Conservation (phyloP, 192 early-diverging fungal species). For the Backusella macrospora region DNA sequence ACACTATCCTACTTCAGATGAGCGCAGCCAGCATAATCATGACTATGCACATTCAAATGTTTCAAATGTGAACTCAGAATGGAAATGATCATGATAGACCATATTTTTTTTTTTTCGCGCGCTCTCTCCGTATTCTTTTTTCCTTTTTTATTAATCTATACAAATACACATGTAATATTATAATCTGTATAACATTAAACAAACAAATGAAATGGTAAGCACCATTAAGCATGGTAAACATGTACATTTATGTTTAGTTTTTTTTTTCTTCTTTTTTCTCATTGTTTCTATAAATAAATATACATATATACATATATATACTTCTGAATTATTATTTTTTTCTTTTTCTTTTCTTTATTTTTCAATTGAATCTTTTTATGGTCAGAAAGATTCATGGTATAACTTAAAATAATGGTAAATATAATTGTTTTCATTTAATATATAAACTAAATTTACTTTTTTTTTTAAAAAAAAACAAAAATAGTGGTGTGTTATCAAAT, state of each 20-base stretch:
- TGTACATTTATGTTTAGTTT: not conserved
- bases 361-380: not conserved
- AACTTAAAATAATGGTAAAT: not conserved
- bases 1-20: not conserved
- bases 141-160: not conserved
- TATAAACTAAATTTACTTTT: not conserved
- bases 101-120: not conserved
- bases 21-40: not conserved
- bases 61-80: not conserved
- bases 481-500: not conserved
- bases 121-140: too few species aligned
- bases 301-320: not conserved
- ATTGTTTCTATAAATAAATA: constrained; percentile 2
- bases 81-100: not conserved
- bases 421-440: not conserved
- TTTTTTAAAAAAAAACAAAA: not conserved
- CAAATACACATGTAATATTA: constrained; percentile 14
- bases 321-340: not conserved
- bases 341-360: not conserved
- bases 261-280: not conserved
- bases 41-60: constrained; percentile 14
- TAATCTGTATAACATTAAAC: not conserved
- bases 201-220: not conserved
- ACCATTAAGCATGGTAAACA: not conserved
- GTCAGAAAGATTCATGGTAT: not conserved